A percentile compares a stretch with the other conserved stretches of the same genome.
Conservation (phyloP, 176 grass and related monocot species). For the Triticum monococcum region DNA sequence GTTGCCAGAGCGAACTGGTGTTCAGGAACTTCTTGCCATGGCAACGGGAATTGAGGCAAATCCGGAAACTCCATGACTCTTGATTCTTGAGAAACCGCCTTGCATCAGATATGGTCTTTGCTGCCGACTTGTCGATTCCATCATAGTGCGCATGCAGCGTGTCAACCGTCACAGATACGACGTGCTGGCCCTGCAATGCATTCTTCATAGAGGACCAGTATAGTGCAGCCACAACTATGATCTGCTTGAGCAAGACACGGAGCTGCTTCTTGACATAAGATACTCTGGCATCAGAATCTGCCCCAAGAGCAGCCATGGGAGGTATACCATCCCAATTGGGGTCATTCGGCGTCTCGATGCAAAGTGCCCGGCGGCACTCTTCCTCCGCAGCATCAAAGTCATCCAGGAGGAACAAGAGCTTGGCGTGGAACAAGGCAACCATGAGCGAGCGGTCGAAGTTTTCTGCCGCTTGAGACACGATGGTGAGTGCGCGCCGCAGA, state of each 20-base stretch:
- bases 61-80: constrained; percentile 11
- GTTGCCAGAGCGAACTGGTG: background rate
- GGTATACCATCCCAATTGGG: background rate
- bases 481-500: no score
- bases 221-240: background rate
- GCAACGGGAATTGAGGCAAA: background rate
- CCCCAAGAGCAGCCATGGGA: background rate
- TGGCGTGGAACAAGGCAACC: constrained; percentile 6
- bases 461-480: no score
- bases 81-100: background rate
- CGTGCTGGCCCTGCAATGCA: no score
- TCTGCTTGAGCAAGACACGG: background rate
- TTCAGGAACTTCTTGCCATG: background rate
- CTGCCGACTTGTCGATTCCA: background rate
- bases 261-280: background rate
- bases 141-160: no score
- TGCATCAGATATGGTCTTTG: constrained; percentile 5
- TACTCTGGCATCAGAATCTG: background rate
- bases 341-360: background rate
- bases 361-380: background rate
- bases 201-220: no score
- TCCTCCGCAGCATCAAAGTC: background rate
- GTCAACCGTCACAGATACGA: no score
- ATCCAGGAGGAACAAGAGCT: background rate
- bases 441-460: background rate